Percentiles rank a stretch among this genome's conserved stretches.
Conservation (phyloP, 2,329 filamentous ascomycete genomes). For the Alternaria sp. region DNA sequence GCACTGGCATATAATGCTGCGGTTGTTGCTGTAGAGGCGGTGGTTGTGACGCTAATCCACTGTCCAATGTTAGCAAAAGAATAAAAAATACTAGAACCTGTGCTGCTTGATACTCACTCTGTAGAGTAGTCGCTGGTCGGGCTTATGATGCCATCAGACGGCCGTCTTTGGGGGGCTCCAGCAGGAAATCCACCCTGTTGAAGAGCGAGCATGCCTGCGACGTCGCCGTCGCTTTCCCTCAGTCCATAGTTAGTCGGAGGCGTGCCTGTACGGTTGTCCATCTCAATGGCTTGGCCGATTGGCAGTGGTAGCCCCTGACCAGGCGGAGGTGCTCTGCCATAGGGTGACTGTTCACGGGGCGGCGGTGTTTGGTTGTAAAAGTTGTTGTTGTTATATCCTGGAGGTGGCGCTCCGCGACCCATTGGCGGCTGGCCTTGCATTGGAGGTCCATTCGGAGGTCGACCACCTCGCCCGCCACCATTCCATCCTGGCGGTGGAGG, state of each 20-base stretch:
- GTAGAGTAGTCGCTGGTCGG: constrained; percentile 77
- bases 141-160: constrained; percentile 47
- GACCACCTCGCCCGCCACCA: constrained; percentile 48
- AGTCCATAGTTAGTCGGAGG: constrained; percentile 52
- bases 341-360: constrained; percentile 49
- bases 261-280: constrained; percentile 68
- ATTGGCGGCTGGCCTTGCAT: constrained; percentile 50
- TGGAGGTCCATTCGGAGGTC: constrained; percentile 42
- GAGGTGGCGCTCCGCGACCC: constrained; percentile 55
- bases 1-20: constrained; percentile 57
- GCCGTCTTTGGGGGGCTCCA: constrained; percentile 38
- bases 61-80: constrained; percentile 25
- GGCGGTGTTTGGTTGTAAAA: constrained; percentile 51
- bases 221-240: constrained; percentile 73
- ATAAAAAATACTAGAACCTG: not conserved
- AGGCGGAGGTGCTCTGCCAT: constrained; percentile 66
- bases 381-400: constrained; percentile 53
- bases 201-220: constrained; percentile 75
- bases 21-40: constrained; percentile 35
- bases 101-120: constrained; percentile 65
- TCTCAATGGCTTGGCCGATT: constrained; percentile 76
- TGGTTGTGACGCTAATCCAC: constrained; percentile 19
- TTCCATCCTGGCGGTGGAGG: constrained; percentile 55
- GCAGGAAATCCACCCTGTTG: constrained; percentile 62
- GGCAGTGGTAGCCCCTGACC: constrained; percentile 39